phyloP scores from a whole-genome alignment of 2,329 filamentous ascomycete genomes.

The Stemphylium lycopersici region DNA sequence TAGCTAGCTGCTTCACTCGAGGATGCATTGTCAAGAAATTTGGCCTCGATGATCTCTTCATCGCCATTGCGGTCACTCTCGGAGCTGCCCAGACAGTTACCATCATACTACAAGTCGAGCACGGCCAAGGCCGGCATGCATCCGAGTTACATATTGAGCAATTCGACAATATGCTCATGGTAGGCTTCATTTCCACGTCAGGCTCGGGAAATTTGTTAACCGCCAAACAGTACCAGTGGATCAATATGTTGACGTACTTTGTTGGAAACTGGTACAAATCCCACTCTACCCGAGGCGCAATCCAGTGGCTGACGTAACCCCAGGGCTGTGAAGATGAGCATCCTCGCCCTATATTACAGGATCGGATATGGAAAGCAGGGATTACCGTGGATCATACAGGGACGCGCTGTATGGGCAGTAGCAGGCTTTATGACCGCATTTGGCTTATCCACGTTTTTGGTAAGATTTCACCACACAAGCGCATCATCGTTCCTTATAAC shows the following conservation, averaged over 20 bases:
- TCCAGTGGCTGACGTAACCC: background rate
- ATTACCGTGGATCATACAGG: conserved; percentile 31
- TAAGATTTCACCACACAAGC: conserved; percentile 3
- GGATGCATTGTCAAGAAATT: conserved; percentile 34
- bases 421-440: conserved; percentile 29
- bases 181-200: background rate
- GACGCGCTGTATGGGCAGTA: conserved; percentile 27
- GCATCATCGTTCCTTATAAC: too few relatives aligned
- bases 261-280: conserved; percentile 32
- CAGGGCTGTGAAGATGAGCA: conserved; percentile 42
- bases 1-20: conserved; percentile 30
- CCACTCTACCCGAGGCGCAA: background rate
- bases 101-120: conserved; percentile 32
- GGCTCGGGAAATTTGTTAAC: background rate
- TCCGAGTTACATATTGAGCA: conserved; percentile 23
- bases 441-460: conserved; percentile 29
- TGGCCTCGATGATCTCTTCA: conserved; percentile 36
- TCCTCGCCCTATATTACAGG: conserved; percentile 35
- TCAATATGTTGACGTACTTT: conserved; percentile 37
- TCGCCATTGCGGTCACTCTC: conserved; percentile 31
- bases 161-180: conserved; percentile 32
- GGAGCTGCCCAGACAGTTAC: conserved; percentile 35
- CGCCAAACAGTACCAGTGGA: conserved; percentile 31
- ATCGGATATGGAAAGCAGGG: conserved; percentile 33
- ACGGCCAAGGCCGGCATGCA: conserved; percentile 32